These are phyloP conservation scores for Monilinia laxa DNA, from an alignment of 2,329 filamentous ascomycete species.

Conservation along the genomic window DNA sequence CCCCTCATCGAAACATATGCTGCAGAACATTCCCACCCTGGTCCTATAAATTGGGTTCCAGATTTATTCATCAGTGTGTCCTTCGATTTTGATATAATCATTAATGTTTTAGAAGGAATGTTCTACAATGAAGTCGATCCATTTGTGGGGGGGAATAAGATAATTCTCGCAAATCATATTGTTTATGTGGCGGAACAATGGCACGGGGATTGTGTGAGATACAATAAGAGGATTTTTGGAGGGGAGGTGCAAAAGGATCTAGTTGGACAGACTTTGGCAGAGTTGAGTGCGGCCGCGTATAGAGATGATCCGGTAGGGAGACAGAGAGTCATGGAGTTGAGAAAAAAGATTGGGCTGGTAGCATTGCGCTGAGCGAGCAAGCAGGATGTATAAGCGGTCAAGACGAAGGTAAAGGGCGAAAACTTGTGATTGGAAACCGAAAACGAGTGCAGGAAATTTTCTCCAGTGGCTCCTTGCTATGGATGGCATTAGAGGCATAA, in stretches of 20 bases:
- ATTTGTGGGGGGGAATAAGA: conserved; percentile 58
- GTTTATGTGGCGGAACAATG: conserved; percentile 61
- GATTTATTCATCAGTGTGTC: conserved; percentile 65
- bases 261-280: conserved; percentile 10
- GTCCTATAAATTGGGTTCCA: conserved; percentile 46
- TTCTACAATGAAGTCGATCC: conserved; percentile 67
- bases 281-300: conserved; percentile 12
- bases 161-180: conserved; percentile 59
- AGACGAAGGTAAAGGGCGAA: neutral
- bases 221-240: conserved; percentile 57
- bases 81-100: conserved; percentile 59
- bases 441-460: conserved; percentile 7
- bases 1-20: conserved; percentile 64
- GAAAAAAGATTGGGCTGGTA: conserved; percentile 40
- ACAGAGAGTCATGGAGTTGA: conserved; percentile 44
- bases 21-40: conserved; percentile 57
- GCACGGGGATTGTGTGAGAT: conserved; percentile 56
- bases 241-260: conserved; percentile 54
- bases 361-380: conserved; percentile 4
- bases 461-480: neutral
- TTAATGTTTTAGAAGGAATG: conserved; percentile 62
- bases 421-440: conserved; percentile 14
- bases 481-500: conserved; percentile 4
- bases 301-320: conserved; percentile 42
- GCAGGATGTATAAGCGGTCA: neutral